Conservation (phyloP, 108 stramenopile species). For the Epithemia pelagica region DNA sequence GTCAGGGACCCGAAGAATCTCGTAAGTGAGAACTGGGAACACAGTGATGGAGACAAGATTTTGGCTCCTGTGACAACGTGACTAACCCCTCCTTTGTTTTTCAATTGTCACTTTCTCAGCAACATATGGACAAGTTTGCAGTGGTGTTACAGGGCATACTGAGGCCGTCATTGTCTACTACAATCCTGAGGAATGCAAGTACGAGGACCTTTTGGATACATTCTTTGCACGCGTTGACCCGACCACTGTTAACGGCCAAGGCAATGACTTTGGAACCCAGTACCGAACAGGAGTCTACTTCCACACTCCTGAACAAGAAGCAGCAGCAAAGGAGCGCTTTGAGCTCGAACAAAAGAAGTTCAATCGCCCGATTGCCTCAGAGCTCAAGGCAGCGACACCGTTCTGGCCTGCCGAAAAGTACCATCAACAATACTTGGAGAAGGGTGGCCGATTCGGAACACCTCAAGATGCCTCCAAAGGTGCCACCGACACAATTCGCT, state of each 20-base stretch:
- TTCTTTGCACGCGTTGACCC: conserved; percentile 75
- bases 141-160: conserved; percentile 67
- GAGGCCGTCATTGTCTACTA: conserved; percentile 77
- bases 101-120: background rate
- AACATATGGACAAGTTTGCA: conserved; percentile 64
- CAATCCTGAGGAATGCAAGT: conserved; percentile 52
- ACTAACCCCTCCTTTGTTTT: background rate
- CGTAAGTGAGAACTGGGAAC: no score
- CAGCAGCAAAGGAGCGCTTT: conserved; percentile 23
- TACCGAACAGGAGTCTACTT: conserved; percentile 80
- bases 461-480: conserved; percentile 76
- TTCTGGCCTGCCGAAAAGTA: conserved; percentile 85
- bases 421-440: conserved; percentile 82
- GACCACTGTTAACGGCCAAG: conserved; percentile 71
- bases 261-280: conserved; percentile 63
- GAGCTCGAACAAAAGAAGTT: conserved; percentile 28
- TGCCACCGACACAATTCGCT: conserved; percentile 61
- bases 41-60: no score
- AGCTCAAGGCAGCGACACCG: conserved; percentile 41
- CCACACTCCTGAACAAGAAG: conserved; percentile 56
- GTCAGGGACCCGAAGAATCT: conserved; percentile 45
- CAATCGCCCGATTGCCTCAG: conserved; percentile 48
- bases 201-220: conserved; percentile 37
- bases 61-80: no score
- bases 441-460: conserved; percentile 47